Evolutionary conservation across 768 basidiomycete genomes (phyloP).

Genomic region (Phylloporus arenicola): DNA sequence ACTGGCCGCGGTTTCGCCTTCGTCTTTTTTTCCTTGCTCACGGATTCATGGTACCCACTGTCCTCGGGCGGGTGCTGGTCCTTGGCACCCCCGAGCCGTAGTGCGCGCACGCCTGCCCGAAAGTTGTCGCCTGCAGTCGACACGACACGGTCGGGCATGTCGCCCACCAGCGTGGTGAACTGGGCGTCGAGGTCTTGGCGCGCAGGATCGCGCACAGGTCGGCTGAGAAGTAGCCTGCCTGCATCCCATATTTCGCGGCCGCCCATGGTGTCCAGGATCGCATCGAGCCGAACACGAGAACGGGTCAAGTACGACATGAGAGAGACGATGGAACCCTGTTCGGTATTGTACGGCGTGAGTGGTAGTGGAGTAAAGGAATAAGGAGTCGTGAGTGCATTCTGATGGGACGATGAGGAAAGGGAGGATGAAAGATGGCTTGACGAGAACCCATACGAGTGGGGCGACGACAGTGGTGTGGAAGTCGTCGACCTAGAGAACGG

Average conservation of each 20-base stretch:
- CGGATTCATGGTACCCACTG: constrained; percentile 20
- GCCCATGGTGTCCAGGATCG: constrained; percentile 78
- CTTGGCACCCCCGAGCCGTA: constrained; percentile 33
- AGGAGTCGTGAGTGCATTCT: constrained; percentile 21
- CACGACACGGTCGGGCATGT: constrained; percentile 56
- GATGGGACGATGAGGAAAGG: constrained; percentile 24
- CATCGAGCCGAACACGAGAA: constrained; percentile 53
- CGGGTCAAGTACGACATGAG: constrained; percentile 24
- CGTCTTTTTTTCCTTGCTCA: constrained; percentile 28
- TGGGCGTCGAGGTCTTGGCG: constrained; percentile 37
- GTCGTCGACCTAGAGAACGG: constrained; percentile 29
- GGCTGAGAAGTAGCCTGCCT: constrained; percentile 54
- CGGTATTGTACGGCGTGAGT: constrained; percentile 26
- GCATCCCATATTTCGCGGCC: constrained; percentile 78
- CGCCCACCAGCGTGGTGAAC: constrained; percentile 80
- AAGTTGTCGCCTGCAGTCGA: constrained; percentile 71
- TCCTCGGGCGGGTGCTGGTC: constrained; percentile 25
- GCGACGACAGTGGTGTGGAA: constrained; percentile 31
- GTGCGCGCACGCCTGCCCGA: constrained; percentile 62
- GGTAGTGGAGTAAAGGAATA: constrained; percentile 29
- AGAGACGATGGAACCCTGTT: constrained; percentile 21
- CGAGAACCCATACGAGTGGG: constrained; percentile 20
- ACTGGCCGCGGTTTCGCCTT: constrained; percentile 40
- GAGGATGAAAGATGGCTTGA: constrained; percentile 22
- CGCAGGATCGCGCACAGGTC: constrained; percentile 22